Conservation (phyloP, 176 grass and related monocot genomes). For the Poa annua region DNA sequence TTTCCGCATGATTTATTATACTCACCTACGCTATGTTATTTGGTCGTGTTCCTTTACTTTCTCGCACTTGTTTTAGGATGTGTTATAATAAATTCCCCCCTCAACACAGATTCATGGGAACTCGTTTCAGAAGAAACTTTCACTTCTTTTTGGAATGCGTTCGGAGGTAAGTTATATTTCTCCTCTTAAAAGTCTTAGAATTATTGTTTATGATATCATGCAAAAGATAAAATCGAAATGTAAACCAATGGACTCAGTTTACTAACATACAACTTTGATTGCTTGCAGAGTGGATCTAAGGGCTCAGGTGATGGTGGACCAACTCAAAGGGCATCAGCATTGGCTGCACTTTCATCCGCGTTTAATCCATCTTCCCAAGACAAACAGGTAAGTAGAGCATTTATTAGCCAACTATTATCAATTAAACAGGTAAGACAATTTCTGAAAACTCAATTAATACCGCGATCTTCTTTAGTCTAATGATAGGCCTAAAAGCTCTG, state of each 20-base stretch:
- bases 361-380: slow-evolving; percentile 74
- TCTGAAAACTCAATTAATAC: slow-evolving; percentile 25
- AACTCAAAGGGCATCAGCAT: slow-evolving; percentile 92
- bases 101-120: slow-evolving; percentile 86
- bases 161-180: slow-evolving; percentile 54
- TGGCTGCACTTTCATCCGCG: slow-evolving; percentile 91
- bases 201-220: slow-evolving; percentile 4
- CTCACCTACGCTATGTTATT: slow-evolving; percentile 12
- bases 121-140: slow-evolving; percentile 94
- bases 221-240: neutral
- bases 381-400: slow-evolving; percentile 47
- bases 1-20: slow-evolving; percentile 21
- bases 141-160: slow-evolving; percentile 73
- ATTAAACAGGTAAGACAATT: neutral
- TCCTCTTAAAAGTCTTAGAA: slow-evolving; percentile 9
- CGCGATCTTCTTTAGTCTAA: slow-evolving; percentile 43
- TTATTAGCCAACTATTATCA: neutral
- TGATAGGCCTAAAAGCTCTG: slow-evolving; percentile 52
- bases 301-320: slow-evolving; percentile 71
- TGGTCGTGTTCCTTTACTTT: neutral
- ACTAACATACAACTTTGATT: slow-evolving; percentile 9
- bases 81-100: slow-evolving; percentile 23
- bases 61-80: slow-evolving; percentile 27
- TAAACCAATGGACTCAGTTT: slow-evolving; percentile 6
- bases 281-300: slow-evolving; percentile 56